These are phyloP conservation scores for Diddensiella caesifluorescens DNA, from an alignment of 805 yeast species.

Conservation along the genomic window DNA sequence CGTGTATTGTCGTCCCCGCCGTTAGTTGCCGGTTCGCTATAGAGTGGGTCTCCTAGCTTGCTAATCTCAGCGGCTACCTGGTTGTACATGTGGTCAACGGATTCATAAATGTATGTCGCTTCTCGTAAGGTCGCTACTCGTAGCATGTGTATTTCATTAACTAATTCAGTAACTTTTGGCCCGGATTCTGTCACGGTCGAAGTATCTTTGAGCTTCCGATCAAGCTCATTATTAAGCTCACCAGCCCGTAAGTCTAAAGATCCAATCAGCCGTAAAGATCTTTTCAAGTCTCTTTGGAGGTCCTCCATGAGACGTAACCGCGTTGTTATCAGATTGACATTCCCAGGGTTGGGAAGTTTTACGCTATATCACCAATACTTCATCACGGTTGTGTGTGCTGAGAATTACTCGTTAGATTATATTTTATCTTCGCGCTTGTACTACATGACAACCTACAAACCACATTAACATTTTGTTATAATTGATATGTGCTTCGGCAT, in stretches of 20 bases:
- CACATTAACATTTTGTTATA: too few species aligned
- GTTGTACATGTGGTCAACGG: conserved; percentile 11
- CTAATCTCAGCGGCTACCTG: conserved; percentile 9
- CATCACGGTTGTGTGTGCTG: too few species aligned
- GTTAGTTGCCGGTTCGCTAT: neutral
- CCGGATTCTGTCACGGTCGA: neutral
- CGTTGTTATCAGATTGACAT: too few species aligned
- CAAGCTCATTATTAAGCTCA: conserved; percentile 5
- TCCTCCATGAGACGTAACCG: conserved; percentile 18
- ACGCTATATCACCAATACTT: too few species aligned
- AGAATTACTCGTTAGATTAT: too few species aligned
- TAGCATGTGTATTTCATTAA: conserved; percentile 4
- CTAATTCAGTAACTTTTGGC: neutral
- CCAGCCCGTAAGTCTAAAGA: conserved; percentile 11
- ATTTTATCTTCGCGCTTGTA: too few species aligned
- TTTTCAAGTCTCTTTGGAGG: conserved; percentile 13
- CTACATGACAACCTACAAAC: too few species aligned
- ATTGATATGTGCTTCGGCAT: too few species aligned
- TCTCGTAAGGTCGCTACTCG: conserved; percentile 13
- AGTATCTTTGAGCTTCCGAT: conserved; percentile 4
- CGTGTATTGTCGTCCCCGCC: neutral
- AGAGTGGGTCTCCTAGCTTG: conserved; percentile 11
- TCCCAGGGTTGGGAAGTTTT: too few species aligned
- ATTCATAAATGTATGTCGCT: conserved; percentile 14
- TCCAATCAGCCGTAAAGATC: conserved; percentile 16